Conservation (phyloP, 2,329 filamentous ascomycete genomes). For the Arthrobotrys conoides region DNA sequence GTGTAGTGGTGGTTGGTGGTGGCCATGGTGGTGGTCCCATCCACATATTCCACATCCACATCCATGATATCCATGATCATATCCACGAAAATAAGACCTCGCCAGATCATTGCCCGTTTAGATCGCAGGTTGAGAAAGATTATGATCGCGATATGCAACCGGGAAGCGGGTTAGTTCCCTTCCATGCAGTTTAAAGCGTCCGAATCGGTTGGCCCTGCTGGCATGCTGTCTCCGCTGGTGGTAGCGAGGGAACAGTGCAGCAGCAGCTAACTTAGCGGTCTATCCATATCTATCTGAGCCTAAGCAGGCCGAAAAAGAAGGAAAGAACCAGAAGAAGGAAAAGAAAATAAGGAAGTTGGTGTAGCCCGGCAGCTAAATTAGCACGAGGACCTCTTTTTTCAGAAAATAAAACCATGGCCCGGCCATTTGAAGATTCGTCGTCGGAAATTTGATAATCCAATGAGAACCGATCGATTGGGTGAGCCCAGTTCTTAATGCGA, state of each 20-base stretch:
- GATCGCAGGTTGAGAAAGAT: conserved; percentile 17
- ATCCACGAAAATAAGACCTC: conserved; percentile 13
- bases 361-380: conserved; percentile 58
- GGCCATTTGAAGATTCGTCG: conserved; percentile 1
- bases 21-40: neutral
- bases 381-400: conserved; percentile 26
- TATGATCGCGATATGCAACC: conserved; percentile 52
- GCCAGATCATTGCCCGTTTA: conserved; percentile 49
- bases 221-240: conserved; percentile 28
- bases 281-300: neutral
- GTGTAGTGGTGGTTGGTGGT: neutral
- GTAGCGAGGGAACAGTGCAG: conserved; percentile 38
- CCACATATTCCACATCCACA: no score
- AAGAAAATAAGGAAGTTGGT: no score
- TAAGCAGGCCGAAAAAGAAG: neutral
- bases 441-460: conserved; percentile 61
- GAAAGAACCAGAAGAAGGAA: conserved; percentile 1
- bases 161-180: conserved; percentile 14
- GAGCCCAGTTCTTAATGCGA: conserved; percentile 57
- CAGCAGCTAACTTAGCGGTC: neutral
- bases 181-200: conserved; percentile 15
- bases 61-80: no score
- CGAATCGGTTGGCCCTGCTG: conserved; percentile 28
- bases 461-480: conserved; percentile 61
- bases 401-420: conserved; percentile 12